phyloP scores from a whole-genome alignment of 495 filamentous ascomycete genomes.

The Xylaria acuta region DNA sequence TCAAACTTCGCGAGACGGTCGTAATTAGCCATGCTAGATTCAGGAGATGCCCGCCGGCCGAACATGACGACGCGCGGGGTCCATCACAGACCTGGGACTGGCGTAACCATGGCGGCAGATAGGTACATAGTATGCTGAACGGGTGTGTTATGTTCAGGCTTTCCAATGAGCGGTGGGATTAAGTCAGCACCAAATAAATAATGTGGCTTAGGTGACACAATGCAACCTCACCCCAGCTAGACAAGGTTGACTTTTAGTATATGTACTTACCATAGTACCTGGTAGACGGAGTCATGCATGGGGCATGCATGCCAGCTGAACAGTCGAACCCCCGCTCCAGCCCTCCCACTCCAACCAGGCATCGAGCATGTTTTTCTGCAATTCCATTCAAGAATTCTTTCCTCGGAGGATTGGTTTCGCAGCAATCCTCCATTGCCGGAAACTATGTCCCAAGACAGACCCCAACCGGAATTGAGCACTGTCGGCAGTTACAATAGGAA shows the following conservation, averaged over 20 bases:
- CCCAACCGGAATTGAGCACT: slow-evolving; percentile 22
- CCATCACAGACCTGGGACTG: slow-evolving; percentile 1
- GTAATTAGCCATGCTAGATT: slow-evolving; percentile 17
- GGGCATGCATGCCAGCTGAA: slow-evolving; percentile 19
- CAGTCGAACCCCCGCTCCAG: slow-evolving; percentile 10
- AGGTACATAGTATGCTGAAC: background rate
- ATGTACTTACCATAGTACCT: no score
- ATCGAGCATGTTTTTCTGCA: background rate
- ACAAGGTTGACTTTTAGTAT: slow-evolving; percentile 9
- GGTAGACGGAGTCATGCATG: background rate
- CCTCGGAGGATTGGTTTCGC: background rate
- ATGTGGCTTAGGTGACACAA: slow-evolving; percentile 1
- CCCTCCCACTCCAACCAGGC: background rate
- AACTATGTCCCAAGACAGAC: slow-evolving; percentile 16
- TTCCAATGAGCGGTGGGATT: background rate
- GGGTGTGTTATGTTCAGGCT: background rate
- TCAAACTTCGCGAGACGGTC: background rate
- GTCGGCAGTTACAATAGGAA: slow-evolving; percentile 28
- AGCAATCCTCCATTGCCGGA: background rate
- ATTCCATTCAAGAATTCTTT: background rate
- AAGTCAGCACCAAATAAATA: slow-evolving; percentile 3
- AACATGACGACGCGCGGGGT: background rate
- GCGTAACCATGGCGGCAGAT: background rate
- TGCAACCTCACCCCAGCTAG: background rate
- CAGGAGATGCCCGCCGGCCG: slow-evolving; percentile 11